Base-by-base conservation (phyloP, 2,329 filamentous ascomycete species). In the Botrytis sinoallii region DNA sequence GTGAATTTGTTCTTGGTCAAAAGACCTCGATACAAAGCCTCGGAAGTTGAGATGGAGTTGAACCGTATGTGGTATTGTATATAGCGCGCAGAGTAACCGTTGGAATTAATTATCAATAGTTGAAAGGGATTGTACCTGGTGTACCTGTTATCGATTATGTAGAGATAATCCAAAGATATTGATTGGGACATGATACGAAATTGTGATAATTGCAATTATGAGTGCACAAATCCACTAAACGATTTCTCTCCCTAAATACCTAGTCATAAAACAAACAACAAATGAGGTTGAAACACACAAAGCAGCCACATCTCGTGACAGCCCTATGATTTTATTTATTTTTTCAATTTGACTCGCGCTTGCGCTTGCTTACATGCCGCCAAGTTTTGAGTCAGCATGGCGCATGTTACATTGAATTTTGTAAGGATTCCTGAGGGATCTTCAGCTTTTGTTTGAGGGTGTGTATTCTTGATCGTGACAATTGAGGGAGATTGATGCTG, bases 21-120 rank as follows among this genome's bases (percentile, higher is more conserved):
- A 2, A 55, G n/a, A 29, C 52, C 52, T 55, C 6, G n/a, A 55
- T 18, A 55, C 52, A 1, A 7, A 29, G 6, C 3, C 12, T 55
- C n/a, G 14, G 29, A 2, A 29, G 14, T 55, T 55, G n/a, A 55
- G 25, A 29, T 29, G 12, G 52, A 29, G 52, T 55, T 55, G n/a
- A 55, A 16, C 25, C n/a, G 14, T 16, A 1, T 0, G n/a, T 55
- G 14, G 25, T 14, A 12, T 29, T 16, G 3, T 3, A 1, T 4
- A 16, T n/a, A n/a, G 16, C 1, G 52, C 25, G 10, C 12, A n/a
- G 25, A 29, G 12, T 16, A 16, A 16, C 1, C 4, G 52, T 29
- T 29, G 25, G 2, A 16, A 29, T 55, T 18, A 9, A 29, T 14
- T 29, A 55, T 52, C 12, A 52, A 14, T 22, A 25, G 8, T 48